phyloP scores from a whole-genome alignment of 805 yeast species.

The Kluyveromyces wickerhamii region DNA sequence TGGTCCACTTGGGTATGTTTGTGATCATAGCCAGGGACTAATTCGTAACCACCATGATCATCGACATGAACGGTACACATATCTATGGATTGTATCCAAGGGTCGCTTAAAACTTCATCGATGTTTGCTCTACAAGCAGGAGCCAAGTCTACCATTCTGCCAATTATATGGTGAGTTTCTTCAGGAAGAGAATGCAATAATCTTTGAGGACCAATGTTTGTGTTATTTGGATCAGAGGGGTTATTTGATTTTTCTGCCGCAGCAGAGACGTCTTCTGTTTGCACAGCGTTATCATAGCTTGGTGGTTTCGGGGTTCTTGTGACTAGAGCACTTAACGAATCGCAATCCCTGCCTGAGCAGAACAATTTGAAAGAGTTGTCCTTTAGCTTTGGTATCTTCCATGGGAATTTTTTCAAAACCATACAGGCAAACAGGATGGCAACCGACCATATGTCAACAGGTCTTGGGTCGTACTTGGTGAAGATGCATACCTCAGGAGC shows the following conservation, averaged over 20 bases:
- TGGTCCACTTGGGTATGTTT: constrained; percentile 85
- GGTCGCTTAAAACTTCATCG: constrained; percentile 67
- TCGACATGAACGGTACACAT: constrained; percentile 57
- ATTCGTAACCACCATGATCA: constrained; percentile 33
- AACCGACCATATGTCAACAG: constrained; percentile 90
- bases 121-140: constrained; percentile 81
- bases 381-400: constrained; percentile 81
- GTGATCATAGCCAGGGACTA: constrained; percentile 48
- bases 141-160: constrained; percentile 74
- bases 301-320: constrained; percentile 46
- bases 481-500: constrained; percentile 90
- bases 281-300: constrained; percentile 23
- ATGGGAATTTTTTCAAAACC: constrained; percentile 86
- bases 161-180: constrained; percentile 57
- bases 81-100: constrained; percentile 55
- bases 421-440: constrained; percentile 90
- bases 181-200: constrained; percentile 62
- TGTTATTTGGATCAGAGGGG: constrained; percentile 45
- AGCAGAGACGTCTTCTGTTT: constrained; percentile 9
- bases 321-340: constrained; percentile 54
- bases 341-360: constrained; percentile 64
- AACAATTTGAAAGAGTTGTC: constrained; percentile 81
- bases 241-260: constrained; percentile 18
- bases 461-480: constrained; percentile 79
- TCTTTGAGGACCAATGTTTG: constrained; percentile 65